Percentiles rank a stretch among this genome's conserved stretches.
Conservation (phyloP, 306 rosid genomes). For the Medicago ruthenica region DNA sequence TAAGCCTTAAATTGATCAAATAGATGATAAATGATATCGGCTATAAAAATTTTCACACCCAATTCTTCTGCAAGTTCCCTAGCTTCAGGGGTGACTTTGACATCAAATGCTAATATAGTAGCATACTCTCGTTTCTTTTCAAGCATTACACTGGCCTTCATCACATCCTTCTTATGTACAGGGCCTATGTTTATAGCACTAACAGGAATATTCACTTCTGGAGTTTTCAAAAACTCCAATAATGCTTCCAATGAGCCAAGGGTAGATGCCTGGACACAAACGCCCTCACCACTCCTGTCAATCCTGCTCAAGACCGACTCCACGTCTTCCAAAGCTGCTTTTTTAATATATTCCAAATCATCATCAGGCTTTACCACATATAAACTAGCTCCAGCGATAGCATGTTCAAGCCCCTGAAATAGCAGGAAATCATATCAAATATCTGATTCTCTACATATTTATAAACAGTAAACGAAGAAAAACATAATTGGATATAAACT, state of each 20-base stretch:
- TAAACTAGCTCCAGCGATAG: constrained; percentile 91
- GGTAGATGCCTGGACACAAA: constrained; percentile 97
- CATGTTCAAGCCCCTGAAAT: constrained; percentile 92
- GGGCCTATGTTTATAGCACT: constrained; percentile 96
- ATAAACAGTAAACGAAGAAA: constrained; percentile 3
- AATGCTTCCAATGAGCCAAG: constrained; percentile 97
- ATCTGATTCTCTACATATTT: constrained; percentile 21
- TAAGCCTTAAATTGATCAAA: constrained; percentile 94
- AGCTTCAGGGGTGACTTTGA: constrained; percentile 94
- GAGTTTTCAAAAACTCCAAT: constrained; percentile 88
- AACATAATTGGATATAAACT: constrained; percentile 19
- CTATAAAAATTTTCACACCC: constrained; percentile 82
- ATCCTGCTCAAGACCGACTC: constrained; percentile 82
- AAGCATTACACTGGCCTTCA: constrained; percentile 98
- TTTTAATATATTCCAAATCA: constrained; percentile 80
- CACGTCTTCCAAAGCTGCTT: constrained; percentile 86
- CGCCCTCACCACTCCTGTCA: constrained; percentile 93
- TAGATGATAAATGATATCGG: constrained; percentile 93
- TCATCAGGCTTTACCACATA: constrained; percentile 85
- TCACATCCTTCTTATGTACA: constrained; percentile 93
- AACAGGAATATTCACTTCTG: constrained; percentile 91
- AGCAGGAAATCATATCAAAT: constrained; percentile 31
- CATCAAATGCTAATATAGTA: constrained; percentile 94
- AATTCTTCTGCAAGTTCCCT: constrained; percentile 85
- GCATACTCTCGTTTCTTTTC: constrained; percentile 88